Evolutionary conservation across 2,329 filamentous ascomycete genomes (phyloP).

Genomic region (Penicillium vulpinum): DNA sequence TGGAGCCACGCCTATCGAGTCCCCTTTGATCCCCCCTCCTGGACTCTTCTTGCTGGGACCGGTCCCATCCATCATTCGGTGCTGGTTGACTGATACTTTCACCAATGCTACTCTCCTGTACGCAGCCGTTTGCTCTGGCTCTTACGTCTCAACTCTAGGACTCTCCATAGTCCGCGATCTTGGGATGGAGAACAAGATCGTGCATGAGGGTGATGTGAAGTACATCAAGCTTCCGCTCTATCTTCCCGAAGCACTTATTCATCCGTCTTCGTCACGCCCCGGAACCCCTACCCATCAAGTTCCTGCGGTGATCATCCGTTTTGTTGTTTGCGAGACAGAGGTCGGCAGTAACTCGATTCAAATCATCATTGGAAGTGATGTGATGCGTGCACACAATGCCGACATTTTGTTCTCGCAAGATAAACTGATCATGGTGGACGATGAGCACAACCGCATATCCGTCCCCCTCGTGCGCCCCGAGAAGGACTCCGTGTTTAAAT

Average conservation of each 20-base stretch:
- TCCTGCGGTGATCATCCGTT: conserved; percentile 76
- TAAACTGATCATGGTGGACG: conserved; percentile 80
- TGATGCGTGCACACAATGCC: conserved; percentile 79
- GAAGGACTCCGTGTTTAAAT: conserved; percentile 76
- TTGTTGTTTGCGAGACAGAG: conserved; percentile 65
- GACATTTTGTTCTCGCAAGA: conserved; percentile 93
- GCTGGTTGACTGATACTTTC: conserved; percentile 89
- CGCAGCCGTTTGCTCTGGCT: conserved; percentile 88
- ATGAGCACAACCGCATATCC: conserved; percentile 80
- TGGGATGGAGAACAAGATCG: conserved; percentile 66
- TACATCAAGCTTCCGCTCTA: conserved; percentile 79
- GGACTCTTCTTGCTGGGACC: conserved; percentile 83
- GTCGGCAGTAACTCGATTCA: conserved; percentile 64
- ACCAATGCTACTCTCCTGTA: conserved; percentile 87
- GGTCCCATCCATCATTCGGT: conserved; percentile 90
- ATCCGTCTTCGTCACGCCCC: conserved; percentile 68
- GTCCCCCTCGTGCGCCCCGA: conserved; percentile 92
- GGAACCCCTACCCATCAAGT: conserved; percentile 74
- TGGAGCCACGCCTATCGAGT: conserved; percentile 64
- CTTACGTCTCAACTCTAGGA: conserved; percentile 82
- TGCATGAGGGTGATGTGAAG: conserved; percentile 64
- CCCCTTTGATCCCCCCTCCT: conserved; percentile 75
- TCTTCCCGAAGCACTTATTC: conserved; percentile 85
- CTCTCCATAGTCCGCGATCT: conserved; percentile 72
- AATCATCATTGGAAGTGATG: conserved; percentile 87